Conservation (phyloP, 768 basidiomycete genomes). For the Floccularia luteovirens region DNA sequence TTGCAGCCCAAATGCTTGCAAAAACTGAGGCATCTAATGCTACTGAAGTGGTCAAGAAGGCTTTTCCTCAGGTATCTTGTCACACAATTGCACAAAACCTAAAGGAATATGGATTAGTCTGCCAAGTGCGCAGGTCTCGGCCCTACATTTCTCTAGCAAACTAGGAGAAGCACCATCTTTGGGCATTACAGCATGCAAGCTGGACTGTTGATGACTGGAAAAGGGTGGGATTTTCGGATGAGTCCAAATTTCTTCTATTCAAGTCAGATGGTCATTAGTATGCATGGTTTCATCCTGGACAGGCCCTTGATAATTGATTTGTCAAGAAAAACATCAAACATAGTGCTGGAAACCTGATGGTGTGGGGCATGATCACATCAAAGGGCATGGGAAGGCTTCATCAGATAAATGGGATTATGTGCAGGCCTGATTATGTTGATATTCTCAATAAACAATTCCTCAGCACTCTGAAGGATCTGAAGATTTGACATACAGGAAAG, state of each 20-base stretch:
- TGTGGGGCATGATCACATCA: constrained; percentile 21
- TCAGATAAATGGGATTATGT: constrained; percentile 18
- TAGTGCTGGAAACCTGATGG: constrained; percentile 19
- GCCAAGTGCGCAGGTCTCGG: constrained; percentile 4
- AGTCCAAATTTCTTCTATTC: constrained; percentile 21
- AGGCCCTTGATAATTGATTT: constrained; percentile 9
- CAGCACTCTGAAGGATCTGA: constrained; percentile 13
- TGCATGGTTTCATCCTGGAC: constrained; percentile 10
- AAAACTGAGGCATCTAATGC: background rate
- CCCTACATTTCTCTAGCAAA: constrained; percentile 3
- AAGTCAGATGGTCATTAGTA: constrained; percentile 20
- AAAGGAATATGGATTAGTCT: constrained; percentile 1
- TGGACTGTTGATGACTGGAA: constrained; percentile 20
- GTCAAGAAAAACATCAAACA: constrained; percentile 17
- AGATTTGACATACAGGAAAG: constrained; percentile 6
- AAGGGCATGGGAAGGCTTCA: constrained; percentile 14
- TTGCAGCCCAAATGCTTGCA: background rate
- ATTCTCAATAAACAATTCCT: constrained; percentile 16
- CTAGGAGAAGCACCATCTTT: background rate
- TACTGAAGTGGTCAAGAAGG: background rate
- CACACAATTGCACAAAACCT: background rate
- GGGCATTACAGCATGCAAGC: constrained; percentile 7
- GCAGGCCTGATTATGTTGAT: constrained; percentile 10
- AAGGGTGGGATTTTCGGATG: constrained; percentile 18
- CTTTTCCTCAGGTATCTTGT: background rate